A percentile compares a stretch with the other conserved stretches of the same genome.
phyloP scores from a whole-genome alignment of 2,329 filamentous ascomycete species.

The Sarocladiaceae sp. region DNA sequence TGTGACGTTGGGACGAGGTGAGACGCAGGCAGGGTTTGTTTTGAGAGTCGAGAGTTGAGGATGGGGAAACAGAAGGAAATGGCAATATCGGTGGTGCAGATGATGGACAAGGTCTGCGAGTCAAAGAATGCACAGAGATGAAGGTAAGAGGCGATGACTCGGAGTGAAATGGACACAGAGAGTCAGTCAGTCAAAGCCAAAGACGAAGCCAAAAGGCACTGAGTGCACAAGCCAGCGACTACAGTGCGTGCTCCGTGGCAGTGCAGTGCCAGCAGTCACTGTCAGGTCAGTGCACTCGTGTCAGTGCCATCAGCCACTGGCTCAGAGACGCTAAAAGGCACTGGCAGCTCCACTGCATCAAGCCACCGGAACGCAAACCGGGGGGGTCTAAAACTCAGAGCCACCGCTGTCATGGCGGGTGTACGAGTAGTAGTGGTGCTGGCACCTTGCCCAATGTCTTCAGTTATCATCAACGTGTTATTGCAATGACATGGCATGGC shows the following conservation, averaged over 20 bases:
- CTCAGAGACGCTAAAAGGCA: not conserved
- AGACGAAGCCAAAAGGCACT: too few species aligned
- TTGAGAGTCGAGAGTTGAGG: not conserved
- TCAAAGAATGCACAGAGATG: not conserved
- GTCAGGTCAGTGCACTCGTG: too few species aligned
- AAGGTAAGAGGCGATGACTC: not conserved
- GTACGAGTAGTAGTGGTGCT: not conserved
- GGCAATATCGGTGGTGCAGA: not conserved
- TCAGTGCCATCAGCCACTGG: too few species aligned
- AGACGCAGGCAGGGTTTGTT: too few species aligned
- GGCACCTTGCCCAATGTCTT: too few species aligned
- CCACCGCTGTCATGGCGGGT: not conserved
- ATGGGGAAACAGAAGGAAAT: not conserved
- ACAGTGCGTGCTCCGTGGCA: too few species aligned
- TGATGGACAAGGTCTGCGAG: not conserved
- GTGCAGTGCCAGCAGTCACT: too few species aligned
- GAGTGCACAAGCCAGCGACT: too few species aligned
- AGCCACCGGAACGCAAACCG: constrained; percentile 7
- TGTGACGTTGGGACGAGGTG: not conserved
- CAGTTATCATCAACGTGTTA: too few species aligned
- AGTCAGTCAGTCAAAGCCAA: not conserved
- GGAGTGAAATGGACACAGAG: too few species aligned
- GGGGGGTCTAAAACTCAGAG: too few species aligned
- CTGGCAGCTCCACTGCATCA: constrained; percentile 2
- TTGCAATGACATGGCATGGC: too few species aligned